phyloP scores from a whole-genome alignment of 202 grass and related monocot genomes.

The Elaeis oleifera region DNA sequence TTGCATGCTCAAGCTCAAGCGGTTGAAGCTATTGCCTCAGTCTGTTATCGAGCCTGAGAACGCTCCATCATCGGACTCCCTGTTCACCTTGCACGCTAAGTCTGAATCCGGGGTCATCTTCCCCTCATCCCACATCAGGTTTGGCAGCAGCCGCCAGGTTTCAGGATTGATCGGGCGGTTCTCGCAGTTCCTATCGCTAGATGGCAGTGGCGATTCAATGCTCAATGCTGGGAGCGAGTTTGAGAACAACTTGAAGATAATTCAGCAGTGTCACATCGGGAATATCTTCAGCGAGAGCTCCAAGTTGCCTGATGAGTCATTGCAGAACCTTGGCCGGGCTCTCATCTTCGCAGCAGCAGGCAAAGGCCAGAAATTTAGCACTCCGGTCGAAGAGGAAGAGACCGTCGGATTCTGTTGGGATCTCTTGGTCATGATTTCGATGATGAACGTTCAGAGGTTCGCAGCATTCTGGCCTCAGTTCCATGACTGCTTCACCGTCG shows the following conservation, averaged over 20 bases:
- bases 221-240: conserved; percentile 62
- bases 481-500: conserved; percentile 60
- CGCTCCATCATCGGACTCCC: conserved; percentile 2
- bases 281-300: conserved; percentile 71
- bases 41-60: conserved; percentile 42
- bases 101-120: conserved; percentile 62
- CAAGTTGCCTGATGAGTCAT: conserved; percentile 68
- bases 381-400: conserved; percentile 75
- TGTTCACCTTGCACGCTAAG: conserved; percentile 15
- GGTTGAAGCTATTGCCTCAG: conserved; percentile 66
- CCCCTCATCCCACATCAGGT: conserved; percentile 46
- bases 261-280: conserved; percentile 79
- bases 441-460: conserved; percentile 56
- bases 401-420: conserved; percentile 89
- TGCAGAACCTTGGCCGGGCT: conserved; percentile 71
- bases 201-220: conserved; percentile 43
- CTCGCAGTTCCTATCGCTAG: conserved; percentile 83
- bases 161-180: conserved; percentile 85
- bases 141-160: conserved; percentile 46
- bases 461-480: conserved; percentile 57
- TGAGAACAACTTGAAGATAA: conserved; percentile 86
- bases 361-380: conserved; percentile 93
- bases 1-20: conserved; percentile 90
- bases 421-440: conserved; percentile 41
- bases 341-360: conserved; percentile 66